phyloP scores from a whole-genome alignment of 768 basidiomycete genomes.

The Terana coerulea region DNA sequence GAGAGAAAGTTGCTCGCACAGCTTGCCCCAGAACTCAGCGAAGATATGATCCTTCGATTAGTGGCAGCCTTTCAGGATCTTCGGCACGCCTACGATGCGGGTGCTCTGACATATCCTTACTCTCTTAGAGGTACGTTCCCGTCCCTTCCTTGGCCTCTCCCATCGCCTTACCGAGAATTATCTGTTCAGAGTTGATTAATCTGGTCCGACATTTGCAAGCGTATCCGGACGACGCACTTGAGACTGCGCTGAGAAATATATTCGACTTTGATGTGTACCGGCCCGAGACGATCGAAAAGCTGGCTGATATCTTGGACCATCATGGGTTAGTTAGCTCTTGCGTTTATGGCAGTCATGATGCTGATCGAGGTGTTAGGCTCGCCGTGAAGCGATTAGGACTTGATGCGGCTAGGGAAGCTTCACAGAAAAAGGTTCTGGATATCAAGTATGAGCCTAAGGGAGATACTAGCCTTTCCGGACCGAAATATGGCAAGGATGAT shows the following conservation, averaged over 20 bases:
- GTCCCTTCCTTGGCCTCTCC: background rate
- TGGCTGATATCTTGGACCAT: constrained; percentile 52
- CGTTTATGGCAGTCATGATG: background rate
- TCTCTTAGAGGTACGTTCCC: constrained; percentile 52
- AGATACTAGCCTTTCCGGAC: constrained; percentile 42
- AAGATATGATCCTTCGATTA: constrained; percentile 50
- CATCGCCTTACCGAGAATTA: background rate
- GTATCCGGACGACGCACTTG: constrained; percentile 55
- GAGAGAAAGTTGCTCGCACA: constrained; percentile 56
- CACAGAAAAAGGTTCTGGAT: constrained; percentile 48
- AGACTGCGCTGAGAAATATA: constrained; percentile 57
- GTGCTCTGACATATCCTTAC: constrained; percentile 61
- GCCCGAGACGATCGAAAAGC: constrained; percentile 58
- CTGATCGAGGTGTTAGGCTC: constrained; percentile 31
- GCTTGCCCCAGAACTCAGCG: constrained; percentile 55
- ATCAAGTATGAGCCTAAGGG: constrained; percentile 54
- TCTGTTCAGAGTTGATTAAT: constrained; percentile 54
- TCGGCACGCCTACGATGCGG: constrained; percentile 52
- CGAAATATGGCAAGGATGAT: constrained; percentile 63
- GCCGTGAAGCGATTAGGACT: constrained; percentile 51
- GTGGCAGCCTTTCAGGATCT: constrained; percentile 66
- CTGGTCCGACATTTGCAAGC: constrained; percentile 60
- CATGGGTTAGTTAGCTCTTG: constrained; percentile 45
- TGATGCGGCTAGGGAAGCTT: constrained; percentile 51
- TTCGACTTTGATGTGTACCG: constrained; percentile 72